Evolutionary conservation across 2,329 filamentous ascomycete species (phyloP).

Genomic region (Ambrosiella xylebori): DNA sequence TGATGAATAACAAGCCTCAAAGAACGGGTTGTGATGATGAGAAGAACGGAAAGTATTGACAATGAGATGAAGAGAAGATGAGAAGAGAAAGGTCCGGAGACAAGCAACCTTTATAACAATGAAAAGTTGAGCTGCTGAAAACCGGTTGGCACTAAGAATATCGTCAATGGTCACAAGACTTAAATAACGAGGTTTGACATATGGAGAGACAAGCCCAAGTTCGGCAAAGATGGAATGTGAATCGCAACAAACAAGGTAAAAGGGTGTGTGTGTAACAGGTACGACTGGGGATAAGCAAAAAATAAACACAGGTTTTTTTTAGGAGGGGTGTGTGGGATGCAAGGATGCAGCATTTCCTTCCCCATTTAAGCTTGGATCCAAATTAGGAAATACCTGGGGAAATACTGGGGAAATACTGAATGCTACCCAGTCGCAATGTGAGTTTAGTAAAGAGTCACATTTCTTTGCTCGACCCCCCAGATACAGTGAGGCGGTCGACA

Average conservation of each 20-base stretch:
- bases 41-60: neutral
- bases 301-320: neutral
- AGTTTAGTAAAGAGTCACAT: too few species aligned
- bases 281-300: neutral
- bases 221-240: neutral
- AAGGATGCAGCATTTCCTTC: neutral
- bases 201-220: neutral
- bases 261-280: neutral
- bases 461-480: too few species aligned
- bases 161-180: conserved; percentile 1
- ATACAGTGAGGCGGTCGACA: too few species aligned
- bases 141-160: neutral
- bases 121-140: neutral
- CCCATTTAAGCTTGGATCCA: neutral
- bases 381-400: neutral
- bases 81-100: neutral
- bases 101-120: conserved; percentile 1
- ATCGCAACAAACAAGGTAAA: neutral
- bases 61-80: neutral
- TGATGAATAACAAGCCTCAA: neutral
- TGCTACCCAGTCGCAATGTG: neutral
- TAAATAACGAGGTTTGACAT: neutral
- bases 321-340: neutral
- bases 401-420: neutral
- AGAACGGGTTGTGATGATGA: neutral